phyloP scores from a whole-genome alignment of 495 filamentous ascomycete species.

The Hypoxylon cercidicola region DNA sequence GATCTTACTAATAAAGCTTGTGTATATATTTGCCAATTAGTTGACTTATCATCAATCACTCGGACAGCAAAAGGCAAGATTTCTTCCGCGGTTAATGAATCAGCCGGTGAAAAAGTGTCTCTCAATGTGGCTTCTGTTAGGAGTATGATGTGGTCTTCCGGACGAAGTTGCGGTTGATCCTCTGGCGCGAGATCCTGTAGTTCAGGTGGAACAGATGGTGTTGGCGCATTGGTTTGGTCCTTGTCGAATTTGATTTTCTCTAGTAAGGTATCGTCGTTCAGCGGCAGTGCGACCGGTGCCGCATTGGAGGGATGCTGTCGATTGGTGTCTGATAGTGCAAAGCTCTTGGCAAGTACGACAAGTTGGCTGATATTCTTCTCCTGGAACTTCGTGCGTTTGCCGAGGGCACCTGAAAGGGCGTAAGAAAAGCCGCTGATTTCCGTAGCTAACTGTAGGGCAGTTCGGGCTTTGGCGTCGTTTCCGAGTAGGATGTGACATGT shows the following conservation, averaged over 20 bases:
- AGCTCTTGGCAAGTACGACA: constrained; percentile 88
- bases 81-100: constrained; percentile 90
- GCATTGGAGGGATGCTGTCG: constrained; percentile 22
- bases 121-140: constrained; percentile 87
- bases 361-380: constrained; percentile 89
- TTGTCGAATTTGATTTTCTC: constrained; percentile 85
- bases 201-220: constrained; percentile 63
- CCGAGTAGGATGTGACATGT: constrained; percentile 87
- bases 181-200: constrained; percentile 75
- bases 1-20: constrained; percentile 89
- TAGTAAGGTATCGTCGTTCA: constrained; percentile 94
- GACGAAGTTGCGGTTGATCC: constrained; percentile 81
- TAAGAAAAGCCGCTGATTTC: constrained; percentile 76
- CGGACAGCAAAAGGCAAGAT: constrained; percentile 89
- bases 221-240: constrained; percentile 49
- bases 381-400: constrained; percentile 94
- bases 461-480: constrained; percentile 77
- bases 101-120: constrained; percentile 80
- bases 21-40: constrained; percentile 98
- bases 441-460: constrained; percentile 74
- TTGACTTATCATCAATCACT: constrained; percentile 86
- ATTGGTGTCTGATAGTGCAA: constrained; percentile 27
- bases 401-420: constrained; percentile 83
- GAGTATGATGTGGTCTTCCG: constrained; percentile 86
- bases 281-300: constrained; percentile 71